Conservation (phyloP, 176 grass and related monocot species). For the Guadua angustifolia region DNA sequence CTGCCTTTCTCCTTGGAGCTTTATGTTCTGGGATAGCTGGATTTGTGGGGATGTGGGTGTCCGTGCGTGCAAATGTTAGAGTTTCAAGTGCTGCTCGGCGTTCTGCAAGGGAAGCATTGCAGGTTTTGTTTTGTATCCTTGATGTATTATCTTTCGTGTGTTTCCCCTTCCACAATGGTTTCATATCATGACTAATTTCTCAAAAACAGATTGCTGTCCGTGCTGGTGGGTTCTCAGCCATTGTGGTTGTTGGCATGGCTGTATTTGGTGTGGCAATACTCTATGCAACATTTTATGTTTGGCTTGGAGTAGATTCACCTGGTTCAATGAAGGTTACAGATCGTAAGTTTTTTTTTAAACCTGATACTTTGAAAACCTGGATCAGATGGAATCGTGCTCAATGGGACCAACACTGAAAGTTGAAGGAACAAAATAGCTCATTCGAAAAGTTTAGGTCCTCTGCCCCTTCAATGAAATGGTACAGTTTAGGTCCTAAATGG, state of each 20-base stretch:
- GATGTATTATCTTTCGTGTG: slow-evolving; percentile 30
- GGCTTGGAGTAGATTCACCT: slow-evolving; percentile 85
- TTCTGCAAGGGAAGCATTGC: slow-evolving; percentile 98
- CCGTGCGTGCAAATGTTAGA: slow-evolving; percentile 98
- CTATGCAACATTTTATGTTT: slow-evolving; percentile 95
- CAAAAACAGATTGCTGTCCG: slow-evolving; percentile 92
- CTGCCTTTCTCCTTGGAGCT: slow-evolving; percentile 94
- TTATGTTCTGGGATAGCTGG: slow-evolving; percentile 96
- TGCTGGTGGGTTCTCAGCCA: slow-evolving; percentile 96
- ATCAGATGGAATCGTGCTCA: slow-evolving; percentile 5
- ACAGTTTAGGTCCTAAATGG: background rate
- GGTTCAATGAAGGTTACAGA: slow-evolving; percentile 98
- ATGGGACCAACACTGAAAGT: background rate
- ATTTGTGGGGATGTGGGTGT: slow-evolving; percentile 99
- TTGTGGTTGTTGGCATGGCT: slow-evolving; percentile 99
- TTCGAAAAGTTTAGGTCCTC: background rate
- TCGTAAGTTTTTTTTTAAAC: slow-evolving; percentile 65
- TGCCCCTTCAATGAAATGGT: background rate
- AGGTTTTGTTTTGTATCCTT: slow-evolving; percentile 62
- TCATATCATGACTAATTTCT: slow-evolving; percentile 48
- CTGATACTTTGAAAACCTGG: slow-evolving; percentile 31
- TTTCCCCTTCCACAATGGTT: background rate
- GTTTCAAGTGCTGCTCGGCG: slow-evolving; percentile 97
- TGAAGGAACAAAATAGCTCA: slow-evolving; percentile 2
- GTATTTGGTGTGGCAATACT: slow-evolving; percentile 96